Base-by-base conservation (phyloP, 2,329 filamentous ascomycete genomes). In the Fusarium sp. region DNA sequence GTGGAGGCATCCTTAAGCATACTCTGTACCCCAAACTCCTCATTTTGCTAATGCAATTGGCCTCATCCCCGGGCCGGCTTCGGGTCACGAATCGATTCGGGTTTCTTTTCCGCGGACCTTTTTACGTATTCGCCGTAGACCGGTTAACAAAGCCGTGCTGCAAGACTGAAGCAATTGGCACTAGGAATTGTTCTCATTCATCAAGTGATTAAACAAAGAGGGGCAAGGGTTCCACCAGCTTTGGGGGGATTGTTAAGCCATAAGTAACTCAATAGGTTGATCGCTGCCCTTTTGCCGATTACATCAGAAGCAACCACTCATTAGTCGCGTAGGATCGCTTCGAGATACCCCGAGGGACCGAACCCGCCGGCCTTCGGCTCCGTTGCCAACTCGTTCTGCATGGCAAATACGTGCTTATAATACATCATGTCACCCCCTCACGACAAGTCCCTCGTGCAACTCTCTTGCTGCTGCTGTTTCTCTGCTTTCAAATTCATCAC, bases 291-390 rank as follows among this genome's bases (percentile, higher is more conserved):
- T 65, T 65, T 58, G 45, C 63, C 45, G 62, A 75, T 65, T 68
- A 14, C 65, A 59, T 69, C 66, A 70, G 59, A 37, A 54, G 17
- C 25, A 58, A 52, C 50, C 45, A 43, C 58, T 50, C 32, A 60
- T 50, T 40, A 32, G 35, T 57, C 50, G 15, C 25, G 50, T 60
- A 37, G 52, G n/a, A 54, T 78, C 76, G 76, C 76, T 75, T 4
- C 27, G 15, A 76, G 68, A 67, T 78, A 69, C 22, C 71, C 76
- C 76, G 76, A 78, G 65, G 65, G 27, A 30, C 75, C 73, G 75
- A 78, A 67, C 35, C 20, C 40, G n/a, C 69, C 66, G 64, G 63
- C 9, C 52, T 47, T 69, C 69, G 74, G 66, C 59, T 35, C 59
- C 12, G 22, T 32, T 27, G 9, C 45, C 50, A 69, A 32, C 50